Percentiles rank a stretch among this genome's conserved stretches.
phyloP scores from a whole-genome alignment of 495 filamentous ascomycete genomes.

The Penicillium turbatum region DNA sequence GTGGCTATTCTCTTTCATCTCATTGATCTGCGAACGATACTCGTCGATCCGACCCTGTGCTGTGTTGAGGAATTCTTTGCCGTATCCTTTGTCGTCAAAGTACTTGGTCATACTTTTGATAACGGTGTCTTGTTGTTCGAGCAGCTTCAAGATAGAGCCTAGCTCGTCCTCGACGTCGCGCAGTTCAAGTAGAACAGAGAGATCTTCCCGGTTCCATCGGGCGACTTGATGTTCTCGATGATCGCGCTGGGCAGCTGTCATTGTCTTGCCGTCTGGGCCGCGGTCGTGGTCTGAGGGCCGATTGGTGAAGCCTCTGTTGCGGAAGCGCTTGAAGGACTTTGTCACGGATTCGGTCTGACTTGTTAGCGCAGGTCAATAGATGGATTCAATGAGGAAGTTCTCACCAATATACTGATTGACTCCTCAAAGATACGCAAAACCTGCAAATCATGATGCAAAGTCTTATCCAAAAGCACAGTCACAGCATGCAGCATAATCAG shows the following conservation, averaged over 20 bases:
- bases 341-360: constrained; percentile 58
- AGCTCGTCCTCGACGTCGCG: constrained; percentile 66
- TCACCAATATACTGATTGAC: constrained; percentile 59
- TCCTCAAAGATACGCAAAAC: constrained; percentile 66
- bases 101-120: constrained; percentile 48
- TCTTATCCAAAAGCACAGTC: constrained; percentile 56
- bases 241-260: constrained; percentile 41
- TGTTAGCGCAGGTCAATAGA: neutral
- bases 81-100: constrained; percentile 31
- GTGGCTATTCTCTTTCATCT: constrained; percentile 53
- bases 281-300: constrained; percentile 50
- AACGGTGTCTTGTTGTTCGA: constrained; percentile 51
- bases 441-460: constrained; percentile 56
- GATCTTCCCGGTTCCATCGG: constrained; percentile 56
- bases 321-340: constrained; percentile 59
- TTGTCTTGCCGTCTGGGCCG: constrained; percentile 38
- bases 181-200: constrained; percentile 60
- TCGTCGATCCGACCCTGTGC: constrained; percentile 51
- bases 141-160: constrained; percentile 52
- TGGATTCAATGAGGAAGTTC: neutral
- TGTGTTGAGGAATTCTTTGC: constrained; percentile 45
- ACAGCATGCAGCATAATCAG: constrained; percentile 59
- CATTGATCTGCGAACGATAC: constrained; percentile 51
- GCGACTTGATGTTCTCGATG: constrained; percentile 49
- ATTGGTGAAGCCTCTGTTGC: constrained; percentile 43